A percentile compares a stretch with the other conserved stretches of the same genome.
These are phyloP conservation scores for Penicillium verrucosum DNA, from an alignment of 2,329 filamentous ascomycete species.

Conservation along the genomic window DNA sequence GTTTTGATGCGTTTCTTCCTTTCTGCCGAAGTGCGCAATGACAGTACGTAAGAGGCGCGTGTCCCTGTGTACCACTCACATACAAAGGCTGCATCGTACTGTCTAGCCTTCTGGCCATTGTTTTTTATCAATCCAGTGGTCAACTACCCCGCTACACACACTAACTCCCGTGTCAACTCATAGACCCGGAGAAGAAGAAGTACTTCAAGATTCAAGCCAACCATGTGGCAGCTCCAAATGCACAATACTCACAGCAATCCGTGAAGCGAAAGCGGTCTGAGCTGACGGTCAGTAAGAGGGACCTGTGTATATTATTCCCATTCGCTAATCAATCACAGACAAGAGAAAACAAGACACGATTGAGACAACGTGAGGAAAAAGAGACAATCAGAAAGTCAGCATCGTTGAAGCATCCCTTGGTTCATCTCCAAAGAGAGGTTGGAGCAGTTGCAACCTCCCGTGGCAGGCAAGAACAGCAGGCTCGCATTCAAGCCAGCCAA, in stretches of 20 bases:
- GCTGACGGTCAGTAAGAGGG: slow-evolving; percentile 32
- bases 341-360: slow-evolving; percentile 24
- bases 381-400: slow-evolving; percentile 35
- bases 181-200: slow-evolving; percentile 55
- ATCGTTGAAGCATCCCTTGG: slow-evolving; percentile 31
- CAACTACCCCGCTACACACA: background rate
- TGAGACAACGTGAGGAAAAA: slow-evolving; percentile 26
- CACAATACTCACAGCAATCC: slow-evolving; percentile 56
- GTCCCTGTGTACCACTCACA: background rate
- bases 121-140: background rate
- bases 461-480: slow-evolving; percentile 27
- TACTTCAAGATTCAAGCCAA: slow-evolving; percentile 65
- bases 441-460: slow-evolving; percentile 16
- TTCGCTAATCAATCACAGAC: slow-evolving; percentile 23
- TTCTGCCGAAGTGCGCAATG: background rate
- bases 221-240: slow-evolving; percentile 49
- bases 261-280: slow-evolving; percentile 56
- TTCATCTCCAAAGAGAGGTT: slow-evolving; percentile 30
- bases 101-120: background rate
- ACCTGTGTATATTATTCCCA: background rate
- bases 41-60: background rate
- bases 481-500: slow-evolving; percentile 33
- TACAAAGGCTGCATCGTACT: background rate
- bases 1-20: background rate
- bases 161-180: background rate